These are phyloP conservation scores for Blastobotrys americana DNA, from an alignment of 805 yeast genomes.

Conservation along the genomic window DNA sequence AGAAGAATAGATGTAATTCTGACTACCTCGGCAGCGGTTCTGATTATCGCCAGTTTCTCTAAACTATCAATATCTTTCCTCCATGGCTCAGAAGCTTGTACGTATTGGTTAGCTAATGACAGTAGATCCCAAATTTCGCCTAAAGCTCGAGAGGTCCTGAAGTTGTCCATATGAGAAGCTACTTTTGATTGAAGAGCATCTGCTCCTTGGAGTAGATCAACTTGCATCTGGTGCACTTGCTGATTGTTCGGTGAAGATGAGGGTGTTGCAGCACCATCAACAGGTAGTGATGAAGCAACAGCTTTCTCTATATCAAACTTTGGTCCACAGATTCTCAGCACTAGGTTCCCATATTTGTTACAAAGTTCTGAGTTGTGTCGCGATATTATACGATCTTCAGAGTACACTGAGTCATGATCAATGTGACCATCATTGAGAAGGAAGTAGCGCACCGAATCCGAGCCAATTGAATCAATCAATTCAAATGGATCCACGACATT, in stretches of 20 bases:
- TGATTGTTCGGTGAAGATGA: too few species aligned
- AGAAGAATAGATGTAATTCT: slow-evolving; percentile 61
- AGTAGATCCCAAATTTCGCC: slow-evolving; percentile 52
- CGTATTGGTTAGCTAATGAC: slow-evolving; percentile 54
- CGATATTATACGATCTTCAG: slow-evolving; percentile 47
- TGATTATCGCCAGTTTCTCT: slow-evolving; percentile 49
- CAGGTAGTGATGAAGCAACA: slow-evolving; percentile 1
- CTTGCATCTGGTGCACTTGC: too few species aligned
- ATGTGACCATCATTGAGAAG: slow-evolving; percentile 69
- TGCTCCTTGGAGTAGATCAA: too few species aligned
- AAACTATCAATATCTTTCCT: slow-evolving; percentile 28
- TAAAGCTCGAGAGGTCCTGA: slow-evolving; percentile 51
- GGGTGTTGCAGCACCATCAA: slow-evolving; percentile 5
- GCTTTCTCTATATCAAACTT: slow-evolving; percentile 55
- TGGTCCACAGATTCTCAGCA: slow-evolving; percentile 64
- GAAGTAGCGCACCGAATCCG: slow-evolving; percentile 58
- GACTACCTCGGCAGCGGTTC: slow-evolving; percentile 60
- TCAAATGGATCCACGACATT: slow-evolving; percentile 88
- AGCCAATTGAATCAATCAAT: slow-evolving; percentile 55
- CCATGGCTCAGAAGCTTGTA: slow-evolving; percentile 80
- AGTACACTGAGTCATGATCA: slow-evolving; percentile 72
- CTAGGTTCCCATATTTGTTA: slow-evolving; percentile 76
- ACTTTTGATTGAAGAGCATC: neutral
- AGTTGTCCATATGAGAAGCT: slow-evolving; percentile 18
- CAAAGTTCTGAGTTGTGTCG: slow-evolving; percentile 46